Evolutionary conservation across 2,329 filamentous ascomycete species (phyloP).

Genomic region (Elsinoe batatas): DNA sequence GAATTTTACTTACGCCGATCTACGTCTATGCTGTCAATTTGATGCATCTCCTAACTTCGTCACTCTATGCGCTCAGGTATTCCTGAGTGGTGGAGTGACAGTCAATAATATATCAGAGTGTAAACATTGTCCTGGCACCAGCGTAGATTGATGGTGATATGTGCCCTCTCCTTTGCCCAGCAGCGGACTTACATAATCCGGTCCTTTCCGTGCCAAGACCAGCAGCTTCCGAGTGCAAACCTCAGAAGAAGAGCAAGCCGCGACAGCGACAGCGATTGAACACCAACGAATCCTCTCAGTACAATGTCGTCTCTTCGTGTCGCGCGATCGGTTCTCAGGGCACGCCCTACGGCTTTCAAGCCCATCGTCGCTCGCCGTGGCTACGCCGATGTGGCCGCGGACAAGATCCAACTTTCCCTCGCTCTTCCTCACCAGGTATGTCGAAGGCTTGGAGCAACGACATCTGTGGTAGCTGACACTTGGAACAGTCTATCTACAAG

Average conservation of each 20-base stretch:
- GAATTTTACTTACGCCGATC: background rate
- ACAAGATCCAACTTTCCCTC: constrained; percentile 90
- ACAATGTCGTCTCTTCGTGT: constrained; percentile 92
- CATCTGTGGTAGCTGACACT: constrained; percentile 18
- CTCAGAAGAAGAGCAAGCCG: background rate
- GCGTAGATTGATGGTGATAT: no score
- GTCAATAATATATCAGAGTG: background rate
- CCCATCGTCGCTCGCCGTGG: constrained; percentile 62
- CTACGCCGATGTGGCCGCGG: constrained; percentile 56
- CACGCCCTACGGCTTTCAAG: constrained; percentile 66
- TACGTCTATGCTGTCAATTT: no score
- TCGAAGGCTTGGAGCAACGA: background rate
- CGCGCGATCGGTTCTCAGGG: constrained; percentile 80
- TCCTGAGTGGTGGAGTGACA: no score
- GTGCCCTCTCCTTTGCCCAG: background rate
- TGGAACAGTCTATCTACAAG: constrained; percentile 55
- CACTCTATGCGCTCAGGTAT: no score
- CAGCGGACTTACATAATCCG: constrained; percentile 6
- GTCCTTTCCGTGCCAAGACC: background rate
- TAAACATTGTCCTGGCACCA: background rate
- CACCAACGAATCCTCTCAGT: constrained; percentile 13
- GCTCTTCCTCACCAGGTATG: constrained; percentile 97
- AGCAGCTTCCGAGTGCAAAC: constrained; percentile 8
- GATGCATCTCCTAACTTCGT: no score
- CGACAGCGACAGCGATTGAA: constrained; percentile 1